Evolutionary conservation across 2,329 filamentous ascomycete genomes (phyloP).

Genomic region (Cladophialophora carrionii): DNA sequence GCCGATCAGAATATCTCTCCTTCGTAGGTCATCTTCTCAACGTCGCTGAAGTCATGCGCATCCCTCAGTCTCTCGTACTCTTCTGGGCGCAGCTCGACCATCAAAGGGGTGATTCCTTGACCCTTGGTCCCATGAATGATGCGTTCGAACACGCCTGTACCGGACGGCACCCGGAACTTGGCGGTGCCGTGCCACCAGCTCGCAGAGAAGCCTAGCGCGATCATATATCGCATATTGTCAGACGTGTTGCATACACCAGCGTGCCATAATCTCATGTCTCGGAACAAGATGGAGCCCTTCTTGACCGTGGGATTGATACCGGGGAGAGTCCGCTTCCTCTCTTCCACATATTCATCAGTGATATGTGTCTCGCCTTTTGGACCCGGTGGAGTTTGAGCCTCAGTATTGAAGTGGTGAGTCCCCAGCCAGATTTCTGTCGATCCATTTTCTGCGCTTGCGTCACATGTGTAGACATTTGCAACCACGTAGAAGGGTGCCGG

Average conservation of each 20-base stretch:
- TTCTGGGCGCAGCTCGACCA: conserved; percentile 19
- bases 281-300: conserved; percentile 59
- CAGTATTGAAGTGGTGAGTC: conserved; percentile 49
- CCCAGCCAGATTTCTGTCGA: conserved; percentile 58
- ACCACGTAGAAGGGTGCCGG: conserved; percentile 51
- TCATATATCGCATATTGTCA: conserved; percentile 57
- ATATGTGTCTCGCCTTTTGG: conserved; percentile 39
- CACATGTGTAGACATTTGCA: conserved; percentile 53
- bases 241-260: conserved; percentile 64
- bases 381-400: conserved; percentile 38
- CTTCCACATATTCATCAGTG: conserved; percentile 42
- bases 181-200: conserved; percentile 31
- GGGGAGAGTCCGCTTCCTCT: conserved; percentile 41
- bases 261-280: conserved; percentile 66
- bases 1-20: conserved; percentile 20
- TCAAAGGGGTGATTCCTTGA: conserved; percentile 21
- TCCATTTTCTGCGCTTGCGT: conserved; percentile 52
- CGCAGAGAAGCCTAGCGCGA: conserved; percentile 41
- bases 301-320: conserved; percentile 48
- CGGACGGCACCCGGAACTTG: conserved; percentile 19
- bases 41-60: conserved; percentile 26
- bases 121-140: conserved; percentile 24
- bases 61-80: conserved; percentile 25
- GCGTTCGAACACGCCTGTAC: conserved; percentile 20
- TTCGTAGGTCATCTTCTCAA: conserved; percentile 28